A percentile compares a stretch with the other conserved stretches of the same genome.
Evolutionary conservation across 305 asterid species (phyloP).

Genomic region (Ilex paraguariensis): DNA sequence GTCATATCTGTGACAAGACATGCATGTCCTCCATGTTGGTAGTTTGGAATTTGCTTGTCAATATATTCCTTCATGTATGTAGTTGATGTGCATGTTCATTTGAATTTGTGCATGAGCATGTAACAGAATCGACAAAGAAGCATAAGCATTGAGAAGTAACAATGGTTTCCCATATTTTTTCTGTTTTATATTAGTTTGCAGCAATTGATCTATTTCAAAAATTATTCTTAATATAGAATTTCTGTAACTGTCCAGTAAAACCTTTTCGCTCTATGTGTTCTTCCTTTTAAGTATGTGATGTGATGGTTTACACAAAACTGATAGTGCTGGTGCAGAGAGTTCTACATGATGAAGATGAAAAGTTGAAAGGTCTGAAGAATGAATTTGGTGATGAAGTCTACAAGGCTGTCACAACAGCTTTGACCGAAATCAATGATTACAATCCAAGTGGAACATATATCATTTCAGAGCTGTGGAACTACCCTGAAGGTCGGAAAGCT

Average conservation of each 20-base stretch:
- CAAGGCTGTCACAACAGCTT: constrained; percentile 61
- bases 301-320: neutral
- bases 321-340: constrained; percentile 37
- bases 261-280: no score
- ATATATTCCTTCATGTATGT: no score
- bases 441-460: constrained; percentile 77
- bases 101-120: no score
- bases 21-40: no score
- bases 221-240: no score
- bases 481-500: constrained; percentile 58
- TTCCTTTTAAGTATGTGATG: neutral
- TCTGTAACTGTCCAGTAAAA: neutral
- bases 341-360: constrained; percentile 61
- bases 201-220: neutral
- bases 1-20: no score
- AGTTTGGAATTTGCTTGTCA: no score
- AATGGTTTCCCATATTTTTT: no score
- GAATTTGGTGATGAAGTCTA: constrained; percentile 45
- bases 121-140: no score
- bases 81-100: no score
- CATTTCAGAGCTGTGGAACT: constrained; percentile 77
- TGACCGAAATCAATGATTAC: constrained; percentile 62
- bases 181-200: neutral
- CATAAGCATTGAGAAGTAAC: no score
- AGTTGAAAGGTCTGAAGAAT: constrained; percentile 57